Evolutionary conservation across 2,329 filamentous ascomycete genomes (phyloP), one percentile per base, ranked within the genome.

Genomic region (Fusarium luffae): DNA sequence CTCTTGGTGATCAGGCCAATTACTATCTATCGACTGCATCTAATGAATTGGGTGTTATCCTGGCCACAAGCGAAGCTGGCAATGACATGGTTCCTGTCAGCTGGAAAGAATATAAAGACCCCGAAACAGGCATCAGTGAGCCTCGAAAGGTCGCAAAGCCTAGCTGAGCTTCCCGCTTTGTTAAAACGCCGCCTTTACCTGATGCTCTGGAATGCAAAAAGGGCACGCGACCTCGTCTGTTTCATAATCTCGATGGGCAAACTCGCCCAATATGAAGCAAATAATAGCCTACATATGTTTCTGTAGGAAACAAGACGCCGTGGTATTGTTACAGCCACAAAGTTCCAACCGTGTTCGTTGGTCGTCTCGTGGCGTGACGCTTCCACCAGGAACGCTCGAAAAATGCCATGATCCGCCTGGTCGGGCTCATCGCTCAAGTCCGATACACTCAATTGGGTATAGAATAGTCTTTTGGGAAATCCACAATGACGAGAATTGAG

Each of bases 81-180:
- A 95, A 97, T 80, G 88, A 92, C 74, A 97, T 98, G 94, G 92
- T 92, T 75, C 95, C 96, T 3, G 88, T 97, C 58, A 97, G 91
- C 80, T 99, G 96, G 96, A 97, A 91, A 83, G 95, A 98, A 82
- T 97, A 97, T 82, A 88, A 88, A 76, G 95, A 98, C 83, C 89
- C 90, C 1, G 89, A 91, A 76, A 97, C 91, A 9, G 94, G 93
- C 5, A 77, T 84, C 47, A 89, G 85, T 71, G 96, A 98, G 85
- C 82, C 83, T 71, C 90, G 96, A 79, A 99, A 99, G 84, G 96
- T 98, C 63, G 96, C 96, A 21, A 96, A 97, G 82, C 96, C 96
- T 27, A 92, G 92, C 76, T 96, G 86, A 92, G 62, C 54, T 23
- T 42, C 42, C 44, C 32, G 42, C 49, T 19, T 61, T 48, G 57